Percentiles rank a stretch among this genome's conserved stretches.
phyloP scores from a whole-genome alignment of 164 flowering plant species.

The Sedum album region DNA sequence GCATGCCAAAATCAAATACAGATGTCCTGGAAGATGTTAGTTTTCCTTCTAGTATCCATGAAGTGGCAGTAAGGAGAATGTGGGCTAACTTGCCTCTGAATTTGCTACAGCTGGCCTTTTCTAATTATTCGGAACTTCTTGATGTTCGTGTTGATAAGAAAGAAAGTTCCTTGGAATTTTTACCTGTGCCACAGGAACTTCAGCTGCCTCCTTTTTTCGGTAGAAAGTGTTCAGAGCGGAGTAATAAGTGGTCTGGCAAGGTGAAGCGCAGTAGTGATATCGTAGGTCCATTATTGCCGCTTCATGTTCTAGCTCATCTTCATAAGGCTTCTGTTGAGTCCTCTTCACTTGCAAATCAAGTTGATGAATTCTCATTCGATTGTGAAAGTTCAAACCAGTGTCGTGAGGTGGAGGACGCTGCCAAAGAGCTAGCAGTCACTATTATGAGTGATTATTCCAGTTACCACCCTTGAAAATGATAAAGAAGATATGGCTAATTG shows the following conservation, averaged over 20 bases:
- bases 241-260: constrained; percentile 42
- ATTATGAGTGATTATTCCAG: constrained; percentile 15
- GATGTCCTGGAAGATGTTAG: constrained; percentile 25
- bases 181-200: constrained; percentile 41
- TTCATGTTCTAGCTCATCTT: constrained; percentile 37
- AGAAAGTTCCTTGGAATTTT: constrained; percentile 31
- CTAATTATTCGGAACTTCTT: constrained; percentile 34
- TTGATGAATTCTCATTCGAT: constrained; percentile 22
- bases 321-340: constrained; percentile 17
- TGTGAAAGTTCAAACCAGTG: constrained; percentile 21
- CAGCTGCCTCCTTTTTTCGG: constrained; percentile 58
- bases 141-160: constrained; percentile 23
- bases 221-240: constrained; percentile 38
- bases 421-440: constrained; percentile 20
- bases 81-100: constrained; percentile 50
- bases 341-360: constrained; percentile 16
- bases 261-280: constrained; percentile 21
- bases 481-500: constrained; percentile 20
- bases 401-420: constrained; percentile 40
- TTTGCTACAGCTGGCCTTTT: constrained; percentile 43
- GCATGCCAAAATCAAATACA: constrained; percentile 22
- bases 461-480: constrained; percentile 51
- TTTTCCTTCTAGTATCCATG: constrained; percentile 53
- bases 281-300: constrained; percentile 76
- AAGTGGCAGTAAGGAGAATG: constrained; percentile 42